Evolutionary conservation across 2,329 filamentous ascomycete genomes (phyloP).

Genomic region (Aspergillus costaricaensis): DNA sequence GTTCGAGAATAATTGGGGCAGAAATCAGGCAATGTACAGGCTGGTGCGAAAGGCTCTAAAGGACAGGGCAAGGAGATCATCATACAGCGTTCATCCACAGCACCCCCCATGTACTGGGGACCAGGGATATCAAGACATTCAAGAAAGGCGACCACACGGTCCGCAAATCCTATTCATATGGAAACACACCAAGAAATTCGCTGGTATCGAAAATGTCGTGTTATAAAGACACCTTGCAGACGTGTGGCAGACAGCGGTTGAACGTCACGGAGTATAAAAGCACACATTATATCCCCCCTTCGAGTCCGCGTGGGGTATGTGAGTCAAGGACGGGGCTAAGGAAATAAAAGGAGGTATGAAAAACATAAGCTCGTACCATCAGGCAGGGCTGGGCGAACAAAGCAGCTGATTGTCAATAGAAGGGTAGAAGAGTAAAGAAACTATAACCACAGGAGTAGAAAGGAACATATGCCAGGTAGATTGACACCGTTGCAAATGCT

Average conservation of each 20-base stretch:
- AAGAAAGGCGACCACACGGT: not conserved
- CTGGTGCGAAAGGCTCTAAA: not conserved
- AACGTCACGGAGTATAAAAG: slow-evolving; percentile 4
- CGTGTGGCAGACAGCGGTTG: not conserved
- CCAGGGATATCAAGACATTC: not conserved
- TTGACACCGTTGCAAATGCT: slow-evolving; percentile 42
- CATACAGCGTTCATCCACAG: not conserved
- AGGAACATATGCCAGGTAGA: slow-evolving; percentile 36
- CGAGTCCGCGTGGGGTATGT: slow-evolving; percentile 1
- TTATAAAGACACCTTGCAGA: not conserved
- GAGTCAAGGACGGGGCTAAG: not conserved
- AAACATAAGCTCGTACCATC: not conserved
- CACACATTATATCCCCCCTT: not conserved
- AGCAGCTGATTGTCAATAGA: slow-evolving; percentile 11
- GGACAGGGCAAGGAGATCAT: not conserved
- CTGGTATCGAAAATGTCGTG: slow-evolving; percentile 6
- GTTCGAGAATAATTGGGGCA: not conserved
- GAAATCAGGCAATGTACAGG: slow-evolving; percentile 7
- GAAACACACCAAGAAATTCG: not conserved
- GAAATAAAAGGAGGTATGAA: slow-evolving; percentile 6
- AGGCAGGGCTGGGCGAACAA: not conserved
- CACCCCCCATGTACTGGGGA: not conserved
- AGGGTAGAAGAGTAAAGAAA: slow-evolving; percentile 21
- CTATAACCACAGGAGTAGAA: slow-evolving; percentile 34
- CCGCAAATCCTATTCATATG: not conserved